Percentiles rank a stretch among this genome's conserved stretches.
Evolutionary conservation across 208 protist genomes (phyloP).

Genomic region (Trypanosoma platydactyli): DNA sequence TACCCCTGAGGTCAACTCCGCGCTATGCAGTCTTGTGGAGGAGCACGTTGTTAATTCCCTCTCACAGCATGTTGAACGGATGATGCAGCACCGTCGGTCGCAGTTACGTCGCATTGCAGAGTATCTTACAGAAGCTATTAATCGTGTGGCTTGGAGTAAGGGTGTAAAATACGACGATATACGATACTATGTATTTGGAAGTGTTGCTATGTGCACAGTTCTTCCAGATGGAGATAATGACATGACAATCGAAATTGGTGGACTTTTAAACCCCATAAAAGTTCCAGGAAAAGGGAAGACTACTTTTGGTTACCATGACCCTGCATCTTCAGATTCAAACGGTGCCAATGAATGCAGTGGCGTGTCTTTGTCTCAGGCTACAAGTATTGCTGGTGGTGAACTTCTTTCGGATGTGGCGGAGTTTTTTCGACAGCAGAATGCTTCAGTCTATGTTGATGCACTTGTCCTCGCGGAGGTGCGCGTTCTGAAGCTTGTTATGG

Average conservation of each 20-base stretch:
- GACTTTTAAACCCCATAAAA: conserved; percentile 39
- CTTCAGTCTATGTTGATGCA: conserved; percentile 71
- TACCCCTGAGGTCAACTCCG: conserved; percentile 61
- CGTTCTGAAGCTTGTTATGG: conserved; percentile 89
- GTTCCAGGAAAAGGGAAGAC: conserved; percentile 9
- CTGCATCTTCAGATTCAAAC: not conserved
- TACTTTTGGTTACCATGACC: not conserved
- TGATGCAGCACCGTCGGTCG: conserved; percentile 49
- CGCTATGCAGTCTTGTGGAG: conserved; percentile 60
- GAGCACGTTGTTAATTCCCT: conserved; percentile 60
- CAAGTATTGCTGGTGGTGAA: conserved; percentile 63
- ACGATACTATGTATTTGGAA: conserved; percentile 86
- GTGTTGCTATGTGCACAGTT: conserved; percentile 84
- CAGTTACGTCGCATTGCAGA: conserved; percentile 58
- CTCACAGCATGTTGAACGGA: conserved; percentile 16
- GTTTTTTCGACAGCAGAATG: conserved; percentile 45
- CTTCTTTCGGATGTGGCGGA: conserved; percentile 69
- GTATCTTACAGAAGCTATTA: conserved; percentile 66
- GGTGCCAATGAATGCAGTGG: conserved; percentile 13
- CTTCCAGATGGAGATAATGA: conserved; percentile 91
- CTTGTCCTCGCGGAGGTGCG: conserved; percentile 83
- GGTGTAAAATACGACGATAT: conserved; percentile 47
- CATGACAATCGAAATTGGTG: conserved; percentile 79
- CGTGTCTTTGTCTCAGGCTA: conserved; percentile 53
- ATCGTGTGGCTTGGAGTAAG: conserved; percentile 31